Conservation (phyloP, 441 rosid genomes). For the Macaranga tanarius region DNA sequence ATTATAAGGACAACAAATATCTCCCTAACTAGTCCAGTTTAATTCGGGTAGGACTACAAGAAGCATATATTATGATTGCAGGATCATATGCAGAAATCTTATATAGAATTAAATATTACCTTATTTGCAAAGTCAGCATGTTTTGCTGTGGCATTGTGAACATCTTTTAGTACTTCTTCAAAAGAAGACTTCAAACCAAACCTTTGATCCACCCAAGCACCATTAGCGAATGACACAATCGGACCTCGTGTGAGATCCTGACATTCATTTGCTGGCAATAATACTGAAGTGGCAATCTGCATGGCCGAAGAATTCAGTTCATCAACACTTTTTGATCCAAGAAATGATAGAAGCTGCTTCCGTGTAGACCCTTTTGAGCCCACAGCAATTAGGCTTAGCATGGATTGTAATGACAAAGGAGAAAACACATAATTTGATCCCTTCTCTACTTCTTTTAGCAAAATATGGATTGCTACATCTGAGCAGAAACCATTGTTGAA, state of each 20-base stretch:
- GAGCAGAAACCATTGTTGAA: constrained; percentile 22
- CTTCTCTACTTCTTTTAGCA: constrained; percentile 20
- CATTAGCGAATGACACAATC: constrained; percentile 29
- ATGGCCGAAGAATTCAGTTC: constrained; percentile 27
- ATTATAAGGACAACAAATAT: no score
- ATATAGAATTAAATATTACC: constrained; percentile 12
- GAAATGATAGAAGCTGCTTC: constrained; percentile 31
- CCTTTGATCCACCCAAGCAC: constrained; percentile 35
- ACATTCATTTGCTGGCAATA: neutral
- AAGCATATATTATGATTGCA: neutral
- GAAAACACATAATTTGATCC: constrained; percentile 34
- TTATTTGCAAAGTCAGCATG: constrained; percentile 28
- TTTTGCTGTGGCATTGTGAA: constrained; percentile 28
- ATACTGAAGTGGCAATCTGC: constrained; percentile 10
- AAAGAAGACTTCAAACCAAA: constrained; percentile 32
- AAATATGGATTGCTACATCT: constrained; percentile 17
- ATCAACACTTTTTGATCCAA: constrained; percentile 18
- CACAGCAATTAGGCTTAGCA: constrained; percentile 36
- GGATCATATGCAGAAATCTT: no score
- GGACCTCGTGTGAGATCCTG: constrained; percentile 16
- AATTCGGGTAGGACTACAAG: neutral
- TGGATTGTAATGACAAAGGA: constrained; percentile 31
- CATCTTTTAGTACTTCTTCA: constrained; percentile 13
- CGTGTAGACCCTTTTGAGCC: constrained; percentile 34
- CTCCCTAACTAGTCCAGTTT: no score